Evolutionary conservation across 2,329 filamentous ascomycete genomes (phyloP).

Genomic region (Chaetomiaceae sp.): DNA sequence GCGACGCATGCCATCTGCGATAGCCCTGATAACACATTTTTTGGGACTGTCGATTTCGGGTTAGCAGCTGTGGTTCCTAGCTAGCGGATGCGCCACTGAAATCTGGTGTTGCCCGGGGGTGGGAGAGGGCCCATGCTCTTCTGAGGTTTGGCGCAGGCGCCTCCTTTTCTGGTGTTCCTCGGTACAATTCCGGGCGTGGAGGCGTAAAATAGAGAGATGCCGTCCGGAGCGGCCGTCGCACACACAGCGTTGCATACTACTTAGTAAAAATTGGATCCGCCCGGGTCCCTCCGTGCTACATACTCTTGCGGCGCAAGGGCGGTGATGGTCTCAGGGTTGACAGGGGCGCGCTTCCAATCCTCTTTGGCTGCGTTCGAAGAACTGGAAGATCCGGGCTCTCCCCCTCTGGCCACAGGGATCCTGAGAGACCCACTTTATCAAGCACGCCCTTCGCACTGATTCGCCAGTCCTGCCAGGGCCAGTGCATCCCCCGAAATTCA

Average conservation of each 20-base stretch:
- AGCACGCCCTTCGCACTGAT: slow-evolving; percentile 10
- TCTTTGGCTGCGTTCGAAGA: slow-evolving; percentile 5
- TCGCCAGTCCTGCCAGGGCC: slow-evolving; percentile 19
- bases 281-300: no score
- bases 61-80: slow-evolving; percentile 3
- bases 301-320: background rate
- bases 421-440: slow-evolving; percentile 18
- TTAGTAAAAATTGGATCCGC: background rate
- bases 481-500: slow-evolving; percentile 24
- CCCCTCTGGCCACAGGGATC: slow-evolving; percentile 16
- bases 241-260: no score
- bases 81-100: slow-evolving; percentile 12
- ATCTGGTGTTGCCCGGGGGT: slow-evolving; percentile 10
- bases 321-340: slow-evolving; percentile 2
- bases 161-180: background rate
- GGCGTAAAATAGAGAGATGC: background rate
- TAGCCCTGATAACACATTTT: slow-evolving; percentile 8
- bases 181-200: background rate
- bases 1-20: slow-evolving; percentile 11
- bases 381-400: slow-evolving; percentile 4
- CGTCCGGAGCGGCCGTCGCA: background rate
- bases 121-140: background rate
- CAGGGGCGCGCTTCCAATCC: background rate
- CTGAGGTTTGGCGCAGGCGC: background rate
- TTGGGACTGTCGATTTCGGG: background rate